phyloP scores from a whole-genome alignment of 306 rosid genomes.

The Pyrus bretschneideri region DNA sequence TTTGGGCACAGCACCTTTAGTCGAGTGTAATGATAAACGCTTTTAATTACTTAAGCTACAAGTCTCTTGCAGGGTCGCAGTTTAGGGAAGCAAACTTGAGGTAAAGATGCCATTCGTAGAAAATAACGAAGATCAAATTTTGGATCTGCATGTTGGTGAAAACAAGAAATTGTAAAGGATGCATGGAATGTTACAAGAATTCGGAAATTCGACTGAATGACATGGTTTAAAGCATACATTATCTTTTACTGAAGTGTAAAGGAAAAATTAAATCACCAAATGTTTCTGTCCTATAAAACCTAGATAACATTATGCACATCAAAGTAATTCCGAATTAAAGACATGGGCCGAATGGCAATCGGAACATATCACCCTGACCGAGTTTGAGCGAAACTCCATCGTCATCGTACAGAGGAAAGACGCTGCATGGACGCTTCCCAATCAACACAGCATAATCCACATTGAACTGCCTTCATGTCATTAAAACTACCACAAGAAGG shows the following conservation, averaged over 20 bases:
- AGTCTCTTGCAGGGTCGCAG: no score
- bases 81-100: background rate
- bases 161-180: background rate
- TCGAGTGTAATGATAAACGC: no score
- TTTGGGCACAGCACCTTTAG: no score
- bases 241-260: background rate
- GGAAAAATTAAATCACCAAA: conserved; percentile 1
- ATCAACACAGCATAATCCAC: background rate
- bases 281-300: background rate
- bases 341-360: background rate
- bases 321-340: background rate
- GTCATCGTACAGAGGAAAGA: background rate
- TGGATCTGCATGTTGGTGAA: background rate
- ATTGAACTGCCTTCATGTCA: background rate
- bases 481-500: background rate
- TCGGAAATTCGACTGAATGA: background rate
- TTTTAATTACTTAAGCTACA: no score
- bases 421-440: background rate
- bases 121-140: background rate
- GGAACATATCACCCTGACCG: background rate
- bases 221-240: background rate
- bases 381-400: conserved; percentile 5
- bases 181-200: background rate
- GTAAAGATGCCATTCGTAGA: background rate
- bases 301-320: background rate